These are phyloP conservation scores for Hanseniaspora osmophila DNA, from an alignment of 805 yeast species.

Conservation along the genomic window DNA sequence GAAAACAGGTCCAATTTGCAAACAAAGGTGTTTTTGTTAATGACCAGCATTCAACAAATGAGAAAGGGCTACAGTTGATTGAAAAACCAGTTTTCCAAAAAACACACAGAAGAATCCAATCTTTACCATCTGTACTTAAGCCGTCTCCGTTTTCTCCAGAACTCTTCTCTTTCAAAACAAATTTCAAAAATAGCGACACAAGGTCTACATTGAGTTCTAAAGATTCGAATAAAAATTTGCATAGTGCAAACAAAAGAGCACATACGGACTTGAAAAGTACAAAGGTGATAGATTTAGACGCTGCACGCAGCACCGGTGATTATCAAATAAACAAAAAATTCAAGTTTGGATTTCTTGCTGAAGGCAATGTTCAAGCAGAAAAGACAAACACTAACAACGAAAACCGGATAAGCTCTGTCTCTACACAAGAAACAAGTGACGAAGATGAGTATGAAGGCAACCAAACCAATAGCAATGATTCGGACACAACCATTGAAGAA, in stretches of 20 bases:
- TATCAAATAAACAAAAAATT: slow-evolving; percentile 4
- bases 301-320: not conserved
- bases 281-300: not conserved
- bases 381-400: not conserved
- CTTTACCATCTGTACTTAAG: slow-evolving; percentile 23
- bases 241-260: not conserved
- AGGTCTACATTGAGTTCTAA: not conserved
- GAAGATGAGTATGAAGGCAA: slow-evolving; percentile 1
- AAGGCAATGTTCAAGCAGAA: too few relatives aligned
- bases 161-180: not conserved
- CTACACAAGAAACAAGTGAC: not conserved
- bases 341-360: slow-evolving; percentile 1
- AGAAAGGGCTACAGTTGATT: not conserved
- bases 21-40: not conserved
- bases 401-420: not conserved
- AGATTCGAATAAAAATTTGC: slow-evolving; percentile 2
- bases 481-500: slow-evolving; percentile 4
- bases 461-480: slow-evolving; percentile 1
- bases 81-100: not conserved
- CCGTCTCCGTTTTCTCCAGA: slow-evolving; percentile 3
- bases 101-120: slow-evolving; percentile 26
- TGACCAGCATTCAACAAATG: not conserved
- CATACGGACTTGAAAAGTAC: not conserved
- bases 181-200: not conserved
- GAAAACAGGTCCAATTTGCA: not conserved